Evolutionary conservation across 495 filamentous ascomycete species (phyloP), one percentile per base, ranked within the genome.

Genomic region (Talaromyces wortmannii): DNA sequence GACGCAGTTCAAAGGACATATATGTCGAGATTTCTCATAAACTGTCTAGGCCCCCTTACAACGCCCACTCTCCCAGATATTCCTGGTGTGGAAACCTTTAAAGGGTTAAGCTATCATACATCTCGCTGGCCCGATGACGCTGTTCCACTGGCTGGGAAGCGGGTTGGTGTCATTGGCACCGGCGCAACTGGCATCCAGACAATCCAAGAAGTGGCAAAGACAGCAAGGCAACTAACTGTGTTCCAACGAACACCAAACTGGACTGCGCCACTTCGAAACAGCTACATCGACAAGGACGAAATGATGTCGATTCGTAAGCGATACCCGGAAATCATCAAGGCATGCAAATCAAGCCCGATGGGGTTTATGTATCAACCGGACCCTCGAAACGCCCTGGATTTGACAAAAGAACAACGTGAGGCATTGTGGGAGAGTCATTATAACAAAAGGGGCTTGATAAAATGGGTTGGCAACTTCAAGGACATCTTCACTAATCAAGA

Each of bases 181-280:
- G 73, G 73, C 3, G 56, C 70, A 6, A 69, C 69, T 2, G 82
- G 78, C 12, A 74, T 84, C 7, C 83, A 86, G 55, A 68, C 76
- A 46, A 70, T 69, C 16, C 78, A 83, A 50, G 74, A 76, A 17
- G 59, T 62, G 16, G 76, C 65, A 7, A 71, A 69, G 52, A 57
- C 59, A 7, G 78, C 63, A 5, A 59, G 53, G 7, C 56, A 70
- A 30, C 63, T 80, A 12, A 79, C 71, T 0, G 73, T 82, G 6
- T 79, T 79, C 59, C 78, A 81, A 54, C 67, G 79, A 0, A 79
- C 76, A 1, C 74, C 80, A 0, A 83, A 82, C 58, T 71, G 75
- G 55, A 69, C 67, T 16, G 61, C 80, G 6, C 77, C 74, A 0
- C 76, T 84, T 68, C 63, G 67, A 6, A 78, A 83, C 57, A 49